Base-by-base conservation (phyloP, 176 grass and related monocot species). In the Puccinellia tenuiflora region DNA sequence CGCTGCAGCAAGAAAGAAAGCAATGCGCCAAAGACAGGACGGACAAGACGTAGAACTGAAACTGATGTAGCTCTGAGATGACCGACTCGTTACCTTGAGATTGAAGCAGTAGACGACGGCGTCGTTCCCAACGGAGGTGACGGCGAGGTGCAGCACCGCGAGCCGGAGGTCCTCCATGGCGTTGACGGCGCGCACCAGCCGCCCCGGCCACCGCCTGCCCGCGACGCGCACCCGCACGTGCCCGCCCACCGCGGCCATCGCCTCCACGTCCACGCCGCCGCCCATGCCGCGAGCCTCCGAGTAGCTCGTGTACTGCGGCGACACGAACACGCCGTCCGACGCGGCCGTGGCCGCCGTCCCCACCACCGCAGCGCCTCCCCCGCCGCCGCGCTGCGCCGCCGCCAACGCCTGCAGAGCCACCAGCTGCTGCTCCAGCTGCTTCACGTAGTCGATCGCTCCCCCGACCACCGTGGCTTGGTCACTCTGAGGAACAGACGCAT, bases 401-500 rank as follows among this genome's bases (percentile, higher is more conserved):
- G 92, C 87, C 18, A 82, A 55, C 13, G 83, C 89, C 75, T 88
- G 91, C 73, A 99, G 83, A 35, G 87, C 87, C 64, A 99, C 66
- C 42, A 99, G 91, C 71, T 88, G 89, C 81, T 99, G 97, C 81
- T 99, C 97, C 1, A 99, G 91, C 80, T 88, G 85, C 88, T 99
- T 99, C 80, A 99, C 89, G 81, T 93, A 99, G 81, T 99, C 85
- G 89, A 99, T 96, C 31, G 93, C 93, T 15, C 97, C 97, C 0
- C 93, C 91, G 5, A 99, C 89, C 73, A 99, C 92, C 30, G 97
- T 96, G 5, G 97, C 97, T 17, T 99, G 97, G 86, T 99, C 97
- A 26, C 97, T 91, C 96, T 98, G 51, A 51, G 43, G 21, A 30
- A 31, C 16, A 72, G 7, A 24, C 24, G 25, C 60, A 57, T 73